Base-by-base conservation (phyloP, 768 basidiomycete genomes). In the Daedaleopsis nitida region DNA sequence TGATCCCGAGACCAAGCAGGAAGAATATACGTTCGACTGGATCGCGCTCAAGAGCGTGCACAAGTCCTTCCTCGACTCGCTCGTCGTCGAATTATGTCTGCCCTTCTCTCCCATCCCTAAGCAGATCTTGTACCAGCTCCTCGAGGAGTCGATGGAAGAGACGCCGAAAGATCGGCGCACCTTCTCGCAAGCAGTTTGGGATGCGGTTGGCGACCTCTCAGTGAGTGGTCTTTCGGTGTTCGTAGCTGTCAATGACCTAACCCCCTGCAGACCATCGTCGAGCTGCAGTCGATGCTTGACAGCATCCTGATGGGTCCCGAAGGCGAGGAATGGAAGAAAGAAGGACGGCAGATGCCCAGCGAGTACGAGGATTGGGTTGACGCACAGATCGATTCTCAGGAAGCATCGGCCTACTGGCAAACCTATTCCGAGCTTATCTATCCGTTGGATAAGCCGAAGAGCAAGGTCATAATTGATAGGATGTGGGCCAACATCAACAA, bases 1-100 rank as follows among this genome's bases (percentile, higher is more conserved):
- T 72, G 62, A 70, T 63, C 51, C 58, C 0, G 77, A 80, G 37
- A 73, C 74, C 0, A 78, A 78, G 16, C 81, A 84, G 37, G 73
- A 78, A 13, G 84, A 85, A 23, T 78, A 86, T 47, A 75, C 81
- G 12, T 93, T 94, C 70, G 86, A 90, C 66, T 87, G 83, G 83
- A 75, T 63, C 8, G 80, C 80, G 53, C 73, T 91, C 62, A 83
- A 84, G 65, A 78, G 79, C 34, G 86, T 87, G 21, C 85, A 88
- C 66, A 80, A 81, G 66, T 94, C 92, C 4, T 92, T 92, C 75
- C 73, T 93, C 52, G 92, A 93, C 72, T 91, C 90, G 0, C 89
- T 93, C 59, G 83, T 94, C 62, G 83, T 94, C 60, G 92, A 94
- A 69, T 74, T 94, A 7, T 90, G 87, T 67, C 87, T 94, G 64